Evolutionary conservation across 352 stramenopile species (phyloP).

Genomic region (Phytopythium montanum): DNA sequence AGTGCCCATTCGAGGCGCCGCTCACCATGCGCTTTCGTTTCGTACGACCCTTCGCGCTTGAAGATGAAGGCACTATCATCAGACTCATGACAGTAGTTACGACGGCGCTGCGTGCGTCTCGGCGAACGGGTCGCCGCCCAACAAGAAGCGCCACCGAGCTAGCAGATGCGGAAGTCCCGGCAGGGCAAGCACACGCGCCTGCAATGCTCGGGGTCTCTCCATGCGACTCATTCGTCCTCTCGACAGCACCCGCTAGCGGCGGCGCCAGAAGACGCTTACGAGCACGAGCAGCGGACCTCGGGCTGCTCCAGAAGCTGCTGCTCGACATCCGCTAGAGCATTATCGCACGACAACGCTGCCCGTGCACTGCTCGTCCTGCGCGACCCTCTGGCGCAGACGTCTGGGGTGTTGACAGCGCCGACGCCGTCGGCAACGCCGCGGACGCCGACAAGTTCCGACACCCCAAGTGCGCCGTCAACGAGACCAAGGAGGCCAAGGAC

Average conservation of each 20-base stretch:
- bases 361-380: conserved; percentile 57
- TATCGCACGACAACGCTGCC: conserved; percentile 60
- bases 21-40: no score
- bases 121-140: conserved; percentile 26
- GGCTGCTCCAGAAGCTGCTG: conserved; percentile 61
- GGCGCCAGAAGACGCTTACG: conserved; percentile 57
- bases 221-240: not conserved
- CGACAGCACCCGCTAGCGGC: conserved; percentile 40
- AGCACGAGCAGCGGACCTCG: conserved; percentile 64
- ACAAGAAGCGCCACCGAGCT: conserved; percentile 39
- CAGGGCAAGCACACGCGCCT: conserved; percentile 49
- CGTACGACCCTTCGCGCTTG: no score
- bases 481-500: conserved; percentile 71
- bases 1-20: no score
- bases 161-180: conserved; percentile 58
- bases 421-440: conserved; percentile 50
- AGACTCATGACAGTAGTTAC: no score
- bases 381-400: conserved; percentile 63
- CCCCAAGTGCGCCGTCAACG: conserved; percentile 72
- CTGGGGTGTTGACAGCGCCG: conserved; percentile 70
- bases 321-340: conserved; percentile 69
- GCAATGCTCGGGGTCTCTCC: conserved; percentile 28
- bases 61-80: no score
- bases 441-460: conserved; percentile 73
- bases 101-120: conserved; percentile 9